Base-by-base conservation (phyloP, 2,329 filamentous ascomycete genomes). In the Curvularia lunata region DNA sequence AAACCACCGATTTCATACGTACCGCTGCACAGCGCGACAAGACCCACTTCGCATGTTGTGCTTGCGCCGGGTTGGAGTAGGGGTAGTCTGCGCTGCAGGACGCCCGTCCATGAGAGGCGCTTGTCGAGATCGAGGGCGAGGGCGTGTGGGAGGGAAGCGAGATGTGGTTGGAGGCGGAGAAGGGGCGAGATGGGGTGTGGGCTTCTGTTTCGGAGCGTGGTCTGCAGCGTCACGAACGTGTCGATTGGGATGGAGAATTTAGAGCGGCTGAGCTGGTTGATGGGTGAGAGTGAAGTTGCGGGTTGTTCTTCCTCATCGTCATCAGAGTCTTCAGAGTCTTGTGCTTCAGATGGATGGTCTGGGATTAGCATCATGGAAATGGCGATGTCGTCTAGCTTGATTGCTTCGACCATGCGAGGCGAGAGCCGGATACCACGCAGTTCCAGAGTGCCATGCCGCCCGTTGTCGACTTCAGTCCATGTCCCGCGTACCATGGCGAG, bases 41-140 rank as follows among this genome's bases (percentile, higher is more conserved):
- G 83, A 4, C 90, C 90, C 4, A 96, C 77, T 1, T 83, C 81
- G 21, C 91, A 81, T 59, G 88, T 84, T 0, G 83, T 81, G n/a
- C 78, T 84, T 43, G 84, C 80, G 4, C 86, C 84, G 0, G 87
- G 85, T 5, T 78, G 76, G 1, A 97, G 73, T 6, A 85, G 71
- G 0, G 89, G 87, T 0, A 97, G 79, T 1, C 85, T 82, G 69
- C 88, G 88, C 77, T 97, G 93, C 56, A 97, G 77, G 28, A 90
- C 88, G 1, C 93, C 93, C 63, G 92, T 94, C 88, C 91, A 95
- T 1, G 88, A 88, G 52, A 97, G 84, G 62, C 92, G 91, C 70
- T 91, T 88, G 41, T 90, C 90, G 54, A 94, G 86, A 73, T 97
- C 93, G 16, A 96, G 84, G 2, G 91, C 90, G 13, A 91, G 82